Evolutionary conservation across 768 basidiomycete species (phyloP).

Genomic region (Kwoniella pini): DNA sequence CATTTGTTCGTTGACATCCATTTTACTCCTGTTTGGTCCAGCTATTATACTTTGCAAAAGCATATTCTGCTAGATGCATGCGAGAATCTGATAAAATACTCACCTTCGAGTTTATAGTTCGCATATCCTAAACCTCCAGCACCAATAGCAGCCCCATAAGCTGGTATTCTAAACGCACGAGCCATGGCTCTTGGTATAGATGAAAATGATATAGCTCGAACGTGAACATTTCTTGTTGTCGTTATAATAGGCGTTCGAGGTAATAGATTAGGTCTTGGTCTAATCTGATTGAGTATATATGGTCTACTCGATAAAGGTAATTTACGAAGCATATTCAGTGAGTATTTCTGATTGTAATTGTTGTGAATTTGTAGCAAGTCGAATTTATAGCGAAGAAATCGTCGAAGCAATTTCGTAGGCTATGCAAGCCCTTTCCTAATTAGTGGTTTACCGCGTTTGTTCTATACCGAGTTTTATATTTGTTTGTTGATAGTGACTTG

Average conservation of each 20-base stretch:
- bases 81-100: no score
- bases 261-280: slow-evolving; percentile 5
- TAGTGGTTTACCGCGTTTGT: no score
- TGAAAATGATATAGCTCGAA: slow-evolving; percentile 64
- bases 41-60: no score
- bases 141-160: slow-evolving; percentile 84
- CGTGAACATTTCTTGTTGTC: slow-evolving; percentile 30
- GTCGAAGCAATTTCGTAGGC: background rate
- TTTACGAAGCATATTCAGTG: slow-evolving; percentile 16
- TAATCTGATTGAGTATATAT: slow-evolving; percentile 10
- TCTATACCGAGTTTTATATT: no score
- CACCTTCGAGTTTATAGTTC: slow-evolving; percentile 95
- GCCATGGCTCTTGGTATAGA: slow-evolving; percentile 86
- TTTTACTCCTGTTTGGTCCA: no score
- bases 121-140: slow-evolving; percentile 91
- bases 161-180: slow-evolving; percentile 81
- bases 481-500: no score
- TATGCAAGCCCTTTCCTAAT: no score
- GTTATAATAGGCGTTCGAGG: slow-evolving; percentile 9
- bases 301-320: slow-evolving; percentile 8
- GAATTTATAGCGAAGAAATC: background rate
- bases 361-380: no score
- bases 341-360: background rate
- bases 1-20: no score
- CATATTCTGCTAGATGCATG: no score